These are phyloP conservation scores for Scheffersomyces insectosa DNA, from an alignment of 1,139 yeast genomes.

Conservation along the genomic window DNA sequence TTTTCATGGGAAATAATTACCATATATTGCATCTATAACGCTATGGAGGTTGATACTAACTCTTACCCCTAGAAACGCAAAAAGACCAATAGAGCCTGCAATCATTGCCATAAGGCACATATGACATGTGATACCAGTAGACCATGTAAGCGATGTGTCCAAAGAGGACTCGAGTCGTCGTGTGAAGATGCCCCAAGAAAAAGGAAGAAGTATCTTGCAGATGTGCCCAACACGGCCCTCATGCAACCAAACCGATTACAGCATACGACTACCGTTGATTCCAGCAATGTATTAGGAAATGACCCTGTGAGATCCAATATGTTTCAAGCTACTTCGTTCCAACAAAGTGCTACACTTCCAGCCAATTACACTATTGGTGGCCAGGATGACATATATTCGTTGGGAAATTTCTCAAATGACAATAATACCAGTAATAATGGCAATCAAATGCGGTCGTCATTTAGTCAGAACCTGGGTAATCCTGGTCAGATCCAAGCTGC, in stretches of 20 bases:
- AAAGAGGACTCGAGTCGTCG: slow-evolving; percentile 64
- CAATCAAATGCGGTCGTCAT: neutral
- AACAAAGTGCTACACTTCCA: slow-evolving; percentile 5
- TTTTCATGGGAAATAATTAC: too few species aligned
- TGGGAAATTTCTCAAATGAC: neutral
- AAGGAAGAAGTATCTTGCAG: slow-evolving; percentile 74
- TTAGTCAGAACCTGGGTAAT: too few species aligned
- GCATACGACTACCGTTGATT: slow-evolving; percentile 7
- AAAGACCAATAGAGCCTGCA: slow-evolving; percentile 81
- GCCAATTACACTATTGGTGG: slow-evolving; percentile 1
- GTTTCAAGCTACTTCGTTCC: slow-evolving; percentile 5
- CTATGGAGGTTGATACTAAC: neutral
- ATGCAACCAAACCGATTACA: neutral
- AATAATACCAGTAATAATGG: slow-evolving; percentile 1
- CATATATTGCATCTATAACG: too few species aligned
- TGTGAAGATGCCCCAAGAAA: slow-evolving; percentile 93
- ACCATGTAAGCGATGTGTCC: slow-evolving; percentile 81
- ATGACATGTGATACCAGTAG: slow-evolving; percentile 80
- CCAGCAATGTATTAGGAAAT: neutral
- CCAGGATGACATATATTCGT: neutral
- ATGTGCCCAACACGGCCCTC: slow-evolving; percentile 36
- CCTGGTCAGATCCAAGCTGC: neutral
- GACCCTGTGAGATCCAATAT: neutral
- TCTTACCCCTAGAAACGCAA: slow-evolving; percentile 30
- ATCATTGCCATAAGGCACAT: slow-evolving; percentile 84